Percentiles rank a stretch among this genome's conserved stretches.
Evolutionary conservation across 2,329 filamentous ascomycete species (phyloP).

Genomic region (Cercospora nicotianae): DNA sequence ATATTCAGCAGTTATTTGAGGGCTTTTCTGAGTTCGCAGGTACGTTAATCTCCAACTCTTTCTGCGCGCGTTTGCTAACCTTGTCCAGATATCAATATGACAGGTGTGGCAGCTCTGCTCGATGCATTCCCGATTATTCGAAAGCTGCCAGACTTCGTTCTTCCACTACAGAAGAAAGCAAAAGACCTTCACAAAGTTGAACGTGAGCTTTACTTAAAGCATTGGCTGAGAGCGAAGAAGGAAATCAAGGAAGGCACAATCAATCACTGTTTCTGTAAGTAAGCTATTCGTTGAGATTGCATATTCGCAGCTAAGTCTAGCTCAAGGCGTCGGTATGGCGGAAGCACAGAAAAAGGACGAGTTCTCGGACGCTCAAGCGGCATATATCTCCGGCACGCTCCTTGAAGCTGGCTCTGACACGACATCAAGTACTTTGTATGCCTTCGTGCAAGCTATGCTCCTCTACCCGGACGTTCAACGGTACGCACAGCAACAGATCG

Average conservation of each 20-base stretch:
- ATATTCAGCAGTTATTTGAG: slow-evolving; percentile 47
- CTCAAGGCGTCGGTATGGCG: slow-evolving; percentile 25
- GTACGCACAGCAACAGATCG: slow-evolving; percentile 28
- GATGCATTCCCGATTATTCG: slow-evolving; percentile 51
- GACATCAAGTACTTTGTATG: slow-evolving; percentile 37
- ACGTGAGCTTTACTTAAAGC: slow-evolving; percentile 26
- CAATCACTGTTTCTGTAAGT: slow-evolving; percentile 29
- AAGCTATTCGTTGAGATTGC: too few species aligned
- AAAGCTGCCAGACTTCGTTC: slow-evolving; percentile 44
- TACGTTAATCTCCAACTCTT: neutral
- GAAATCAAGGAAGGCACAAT: slow-evolving; percentile 25
- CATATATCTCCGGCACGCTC: slow-evolving; percentile 39
- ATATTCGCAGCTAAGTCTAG: neutral
- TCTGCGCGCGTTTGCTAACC: neutral
- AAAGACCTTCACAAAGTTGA: slow-evolving; percentile 30
- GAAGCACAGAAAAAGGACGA: slow-evolving; percentile 30
- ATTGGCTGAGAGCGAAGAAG: slow-evolving; percentile 29
- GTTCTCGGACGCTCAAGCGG: slow-evolving; percentile 30
- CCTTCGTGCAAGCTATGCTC: slow-evolving; percentile 39
- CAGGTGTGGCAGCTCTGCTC: slow-evolving; percentile 46
- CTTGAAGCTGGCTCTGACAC: slow-evolving; percentile 48
- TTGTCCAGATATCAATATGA: slow-evolving; percentile 40
- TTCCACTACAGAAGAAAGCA: slow-evolving; percentile 24
- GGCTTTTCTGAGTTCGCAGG: slow-evolving; percentile 46
- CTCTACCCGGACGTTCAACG: slow-evolving; percentile 26